phyloP scores from a whole-genome alignment of 2,329 filamentous ascomycete genomes.

The Bipolaris zeicola region DNA sequence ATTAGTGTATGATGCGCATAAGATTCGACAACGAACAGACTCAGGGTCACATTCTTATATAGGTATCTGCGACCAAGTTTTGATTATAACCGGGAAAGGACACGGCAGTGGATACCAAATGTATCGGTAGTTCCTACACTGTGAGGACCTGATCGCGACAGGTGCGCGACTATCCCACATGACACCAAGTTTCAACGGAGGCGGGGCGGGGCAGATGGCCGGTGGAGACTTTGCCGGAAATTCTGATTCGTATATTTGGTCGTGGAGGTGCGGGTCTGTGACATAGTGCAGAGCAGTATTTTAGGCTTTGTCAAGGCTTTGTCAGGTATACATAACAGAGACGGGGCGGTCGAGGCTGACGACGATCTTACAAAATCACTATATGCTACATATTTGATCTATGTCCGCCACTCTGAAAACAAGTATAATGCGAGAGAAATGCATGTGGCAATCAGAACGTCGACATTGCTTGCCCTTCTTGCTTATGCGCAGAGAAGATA shows the following conservation, averaged over 20 bases:
- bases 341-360: background rate
- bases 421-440: background rate
- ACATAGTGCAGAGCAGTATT: background rate
- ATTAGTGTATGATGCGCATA: background rate
- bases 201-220: conserved; percentile 10
- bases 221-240: conserved; percentile 1
- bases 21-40: background rate
- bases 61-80: background rate
- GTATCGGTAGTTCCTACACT: conserved; percentile 4
- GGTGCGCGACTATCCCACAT: conserved; percentile 33
- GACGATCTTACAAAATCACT: background rate
- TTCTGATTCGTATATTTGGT: conserved; percentile 16
- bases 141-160: background rate
- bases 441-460: background rate
- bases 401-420: background rate
- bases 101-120: conserved; percentile 30
- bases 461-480: background rate
- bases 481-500: background rate
- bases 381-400: no score
- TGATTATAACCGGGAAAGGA: conserved; percentile 1
- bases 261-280: conserved; percentile 1
- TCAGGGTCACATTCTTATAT: conserved; percentile 7
- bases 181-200: conserved; percentile 17
- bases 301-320: conserved; percentile 22
- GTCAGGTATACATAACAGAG: conserved; percentile 11